Conservation (phyloP, 768 basidiomycete species). For the Sutorius australiensis region DNA sequence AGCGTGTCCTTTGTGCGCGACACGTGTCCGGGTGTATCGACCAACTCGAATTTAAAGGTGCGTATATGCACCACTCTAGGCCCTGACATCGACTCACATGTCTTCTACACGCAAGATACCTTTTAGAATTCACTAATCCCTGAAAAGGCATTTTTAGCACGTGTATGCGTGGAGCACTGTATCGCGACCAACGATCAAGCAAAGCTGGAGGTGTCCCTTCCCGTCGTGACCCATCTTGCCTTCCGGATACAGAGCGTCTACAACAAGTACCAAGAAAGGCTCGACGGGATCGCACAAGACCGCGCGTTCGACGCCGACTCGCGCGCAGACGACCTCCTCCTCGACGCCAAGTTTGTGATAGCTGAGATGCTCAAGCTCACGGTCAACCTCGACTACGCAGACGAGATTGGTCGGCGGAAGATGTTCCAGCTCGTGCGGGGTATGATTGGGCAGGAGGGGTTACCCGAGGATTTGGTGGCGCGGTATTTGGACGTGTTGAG, state of each 20-base stretch:
- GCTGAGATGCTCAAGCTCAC: constrained; percentile 78
- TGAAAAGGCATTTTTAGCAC: constrained; percentile 74
- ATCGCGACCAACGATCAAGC: constrained; percentile 54
- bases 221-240: constrained; percentile 81
- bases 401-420: constrained; percentile 85
- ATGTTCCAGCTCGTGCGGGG: constrained; percentile 84
- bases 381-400: constrained; percentile 80
- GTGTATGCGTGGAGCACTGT: too few relatives aligned
- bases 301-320: constrained; percentile 34
- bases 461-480: constrained; percentile 69
- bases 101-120: constrained; percentile 42
- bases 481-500: constrained; percentile 81
- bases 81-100: not conserved
- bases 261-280: constrained; percentile 51
- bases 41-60: constrained; percentile 66
- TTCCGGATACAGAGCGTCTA: constrained; percentile 69
- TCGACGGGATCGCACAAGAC: constrained; percentile 40
- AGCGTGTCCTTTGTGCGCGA: too few relatives aligned
- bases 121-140: constrained; percentile 75
- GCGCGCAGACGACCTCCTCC: constrained; percentile 33
- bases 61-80: constrained; percentile 15
- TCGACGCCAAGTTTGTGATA: constrained; percentile 54
- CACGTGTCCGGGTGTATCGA: too few relatives aligned
- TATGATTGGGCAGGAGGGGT: constrained; percentile 69
- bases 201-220: constrained; percentile 66